These are phyloP conservation scores for Omphalea diandra DNA, from an alignment of 441 rosid species.

Conservation along the genomic window DNA sequence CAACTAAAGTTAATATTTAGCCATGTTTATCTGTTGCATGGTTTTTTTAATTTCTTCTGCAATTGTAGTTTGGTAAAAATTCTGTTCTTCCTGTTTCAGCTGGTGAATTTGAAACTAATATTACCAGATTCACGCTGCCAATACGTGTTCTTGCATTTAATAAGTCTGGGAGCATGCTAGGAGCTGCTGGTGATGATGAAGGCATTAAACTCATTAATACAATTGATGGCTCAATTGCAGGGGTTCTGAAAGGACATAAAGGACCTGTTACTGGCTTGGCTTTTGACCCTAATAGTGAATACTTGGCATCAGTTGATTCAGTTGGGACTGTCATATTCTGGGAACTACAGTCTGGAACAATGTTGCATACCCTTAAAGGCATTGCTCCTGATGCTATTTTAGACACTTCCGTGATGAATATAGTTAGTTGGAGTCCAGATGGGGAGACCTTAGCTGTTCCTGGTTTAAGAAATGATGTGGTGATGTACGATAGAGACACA, in stretches of 20 bases:
- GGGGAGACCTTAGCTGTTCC: constrained; percentile 88
- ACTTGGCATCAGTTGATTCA: constrained; percentile 83
- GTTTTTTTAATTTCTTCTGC: background rate
- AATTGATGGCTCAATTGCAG: constrained; percentile 84
- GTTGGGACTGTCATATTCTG: constrained; percentile 74
- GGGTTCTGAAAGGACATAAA: constrained; percentile 85
- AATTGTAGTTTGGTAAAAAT: background rate
- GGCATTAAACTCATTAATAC: constrained; percentile 92
- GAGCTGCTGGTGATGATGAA: constrained; percentile 97
- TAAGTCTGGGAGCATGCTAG: constrained; percentile 83
- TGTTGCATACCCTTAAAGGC: constrained; percentile 60
- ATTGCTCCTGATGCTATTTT: constrained; percentile 64
- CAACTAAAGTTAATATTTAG: background rate
- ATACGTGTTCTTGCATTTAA: constrained; percentile 82
- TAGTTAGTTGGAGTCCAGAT: constrained; percentile 90
- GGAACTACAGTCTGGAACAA: constrained; percentile 79
- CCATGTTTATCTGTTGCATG: background rate
- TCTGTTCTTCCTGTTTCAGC: constrained; percentile 36
- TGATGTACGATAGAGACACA: constrained; percentile 88
- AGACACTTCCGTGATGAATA: constrained; percentile 58
- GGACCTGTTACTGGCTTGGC: constrained; percentile 84
- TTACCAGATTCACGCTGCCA: constrained; percentile 93
- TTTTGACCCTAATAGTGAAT: constrained; percentile 75
- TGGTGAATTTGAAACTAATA: constrained; percentile 89
- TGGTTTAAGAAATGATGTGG: constrained; percentile 81